Conservation (phyloP, 1,284 basidiomycete species). For the Microbotryum silenes-acaulis region DNA sequence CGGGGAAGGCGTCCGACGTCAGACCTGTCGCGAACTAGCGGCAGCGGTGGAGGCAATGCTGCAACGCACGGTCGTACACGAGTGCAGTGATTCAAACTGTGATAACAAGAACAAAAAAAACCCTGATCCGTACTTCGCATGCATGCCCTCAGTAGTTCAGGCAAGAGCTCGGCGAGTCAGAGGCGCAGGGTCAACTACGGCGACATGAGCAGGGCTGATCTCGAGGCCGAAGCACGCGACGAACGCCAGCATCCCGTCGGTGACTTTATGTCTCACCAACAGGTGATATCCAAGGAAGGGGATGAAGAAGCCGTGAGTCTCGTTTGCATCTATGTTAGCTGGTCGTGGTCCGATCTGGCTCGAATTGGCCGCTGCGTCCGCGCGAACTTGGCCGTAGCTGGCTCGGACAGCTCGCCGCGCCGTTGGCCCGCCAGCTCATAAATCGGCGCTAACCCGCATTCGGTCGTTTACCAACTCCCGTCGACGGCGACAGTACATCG, state of each 20-base stretch:
- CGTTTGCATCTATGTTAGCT: background rate
- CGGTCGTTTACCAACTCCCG: too few relatives aligned
- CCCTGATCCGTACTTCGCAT: too few relatives aligned
- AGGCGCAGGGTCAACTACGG: slow-evolving; percentile 9
- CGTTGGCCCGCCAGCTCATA: too few relatives aligned
- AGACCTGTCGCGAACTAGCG: background rate
- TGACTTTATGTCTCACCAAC: slow-evolving; percentile 9
- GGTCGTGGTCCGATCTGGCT: background rate
- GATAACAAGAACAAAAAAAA: background rate
- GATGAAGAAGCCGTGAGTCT: slow-evolving; percentile 16
- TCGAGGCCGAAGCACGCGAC: slow-evolving; percentile 14
- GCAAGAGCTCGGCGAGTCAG: background rate
- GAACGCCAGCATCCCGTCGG: slow-evolving; percentile 18
- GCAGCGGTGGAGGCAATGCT: background rate
- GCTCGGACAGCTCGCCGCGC: too few relatives aligned
- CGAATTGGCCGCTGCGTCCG: background rate
- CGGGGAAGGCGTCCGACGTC: background rate
- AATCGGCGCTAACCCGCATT: too few relatives aligned
- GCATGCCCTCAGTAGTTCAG: too few relatives aligned
- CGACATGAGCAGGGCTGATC: slow-evolving; percentile 8
- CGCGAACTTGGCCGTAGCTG: background rate
- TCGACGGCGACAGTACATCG: slow-evolving; percentile 11
- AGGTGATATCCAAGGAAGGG: slow-evolving; percentile 12
- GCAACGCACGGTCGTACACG: background rate
- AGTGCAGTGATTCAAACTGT: background rate